A percentile compares a stretch with the other conserved stretches of the same genome.
Conservation (phyloP, 1,139 yeast genomes). For the Sporopachydermia cereana region DNA sequence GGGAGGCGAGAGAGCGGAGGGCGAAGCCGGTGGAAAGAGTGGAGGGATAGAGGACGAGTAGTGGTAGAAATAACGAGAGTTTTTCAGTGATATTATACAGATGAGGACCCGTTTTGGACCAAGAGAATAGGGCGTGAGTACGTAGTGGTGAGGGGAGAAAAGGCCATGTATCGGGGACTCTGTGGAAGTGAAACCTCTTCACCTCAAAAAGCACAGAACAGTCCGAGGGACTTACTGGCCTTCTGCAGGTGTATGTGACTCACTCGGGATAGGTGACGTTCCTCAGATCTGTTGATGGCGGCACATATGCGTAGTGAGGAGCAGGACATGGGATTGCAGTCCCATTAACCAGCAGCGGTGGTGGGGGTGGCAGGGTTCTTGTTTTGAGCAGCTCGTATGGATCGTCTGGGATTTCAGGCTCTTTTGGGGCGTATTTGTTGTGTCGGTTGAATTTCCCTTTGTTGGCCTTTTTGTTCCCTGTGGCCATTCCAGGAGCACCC, state of each 20-base stretch:
- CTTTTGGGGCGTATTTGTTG: slow-evolving; percentile 2
- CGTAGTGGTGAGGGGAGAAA: no score
- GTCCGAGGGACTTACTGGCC: no score
- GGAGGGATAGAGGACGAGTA: no score
- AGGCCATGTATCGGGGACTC: no score
- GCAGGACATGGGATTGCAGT: slow-evolving; percentile 8
- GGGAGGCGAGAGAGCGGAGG: not conserved
- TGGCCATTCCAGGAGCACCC: slow-evolving; percentile 12
- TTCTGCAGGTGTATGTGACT: no score
- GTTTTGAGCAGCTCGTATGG: slow-evolving; percentile 5
- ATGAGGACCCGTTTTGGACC: no score
- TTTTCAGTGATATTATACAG: no score
- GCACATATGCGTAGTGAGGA: slow-evolving; percentile 7
- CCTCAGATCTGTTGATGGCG: not conserved
- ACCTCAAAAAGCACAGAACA: no score
- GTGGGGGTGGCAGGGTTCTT: slow-evolving; percentile 5
- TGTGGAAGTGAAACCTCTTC: no score
- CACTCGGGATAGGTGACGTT: slow-evolving; percentile 1
- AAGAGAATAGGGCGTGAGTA: no score
- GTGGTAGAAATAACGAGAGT: no score
- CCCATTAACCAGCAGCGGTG: not conserved
- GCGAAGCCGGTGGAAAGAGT: no score
- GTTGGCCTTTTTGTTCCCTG: not conserved
- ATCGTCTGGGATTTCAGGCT: slow-evolving; percentile 1
- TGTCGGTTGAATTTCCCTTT: slow-evolving; percentile 5